phyloP scores from a whole-genome alignment of 805 yeast species.

The Cyberlindnera japonica region DNA sequence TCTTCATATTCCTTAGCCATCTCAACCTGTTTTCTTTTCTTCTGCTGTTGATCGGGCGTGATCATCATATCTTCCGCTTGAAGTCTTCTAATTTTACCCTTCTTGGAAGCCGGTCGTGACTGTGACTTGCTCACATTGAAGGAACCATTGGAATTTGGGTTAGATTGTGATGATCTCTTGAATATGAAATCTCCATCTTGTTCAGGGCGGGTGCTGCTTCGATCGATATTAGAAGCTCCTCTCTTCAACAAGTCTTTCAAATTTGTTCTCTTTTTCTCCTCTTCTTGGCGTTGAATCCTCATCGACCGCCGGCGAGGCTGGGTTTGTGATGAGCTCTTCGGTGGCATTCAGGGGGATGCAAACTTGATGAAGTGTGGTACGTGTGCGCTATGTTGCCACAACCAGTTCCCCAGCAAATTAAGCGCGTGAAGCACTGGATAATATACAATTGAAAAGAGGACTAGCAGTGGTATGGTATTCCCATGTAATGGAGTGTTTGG shows the following conservation, averaged over 20 bases:
- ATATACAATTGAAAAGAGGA: no score
- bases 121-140: background rate
- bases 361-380: no score
- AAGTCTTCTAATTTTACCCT: slow-evolving; percentile 11
- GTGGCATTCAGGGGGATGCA: slow-evolving; percentile 11
- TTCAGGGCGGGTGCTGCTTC: slow-evolving; percentile 7
- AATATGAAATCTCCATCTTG: slow-evolving; percentile 24
- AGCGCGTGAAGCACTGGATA: no score
- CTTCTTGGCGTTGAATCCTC: slow-evolving; percentile 13
- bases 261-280: slow-evolving; percentile 20
- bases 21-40: slow-evolving; percentile 6
- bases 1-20: slow-evolving; percentile 25
- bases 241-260: slow-evolving; percentile 25
- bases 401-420: no score
- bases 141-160: background rate
- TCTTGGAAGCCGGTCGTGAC: slow-evolving; percentile 5
- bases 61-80: slow-evolving; percentile 21
- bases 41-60: slow-evolving; percentile 21
- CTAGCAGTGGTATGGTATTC: no score
- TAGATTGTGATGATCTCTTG: slow-evolving; percentile 16
- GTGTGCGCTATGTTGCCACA: no score
- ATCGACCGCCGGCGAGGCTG: slow-evolving; percentile 17
- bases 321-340: slow-evolving; percentile 3
- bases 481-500: no score
- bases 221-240: slow-evolving; percentile 12